Evolutionary conservation across 2,329 filamentous ascomycete genomes (phyloP).

Genomic region (Cytospora paraplurivora): DNA sequence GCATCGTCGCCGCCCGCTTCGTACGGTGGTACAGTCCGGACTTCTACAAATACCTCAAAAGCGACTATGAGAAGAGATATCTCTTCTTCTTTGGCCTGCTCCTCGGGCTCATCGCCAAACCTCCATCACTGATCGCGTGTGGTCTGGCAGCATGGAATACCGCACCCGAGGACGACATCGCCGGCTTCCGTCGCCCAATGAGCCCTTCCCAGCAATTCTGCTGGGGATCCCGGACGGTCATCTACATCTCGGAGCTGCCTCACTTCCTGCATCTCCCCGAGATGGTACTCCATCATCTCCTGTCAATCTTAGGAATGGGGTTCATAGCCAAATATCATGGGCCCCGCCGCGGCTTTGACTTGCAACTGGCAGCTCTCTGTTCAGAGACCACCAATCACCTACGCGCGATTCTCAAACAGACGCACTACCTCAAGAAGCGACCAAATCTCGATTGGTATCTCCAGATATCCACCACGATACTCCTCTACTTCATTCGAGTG

Average conservation of each 20-base stretch:
- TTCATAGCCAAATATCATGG: conserved; percentile 27
- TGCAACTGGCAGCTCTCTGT: conserved; percentile 30
- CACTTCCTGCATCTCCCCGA: conserved; percentile 30
- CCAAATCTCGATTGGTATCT: conserved; percentile 18
- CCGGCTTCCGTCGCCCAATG: conserved; percentile 29
- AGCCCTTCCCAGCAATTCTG: conserved; percentile 32
- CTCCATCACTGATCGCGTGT: conserved; percentile 28
- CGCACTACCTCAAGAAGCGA: conserved; percentile 18
- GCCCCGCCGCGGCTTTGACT: conserved; percentile 30
- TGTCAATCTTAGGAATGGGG: conserved; percentile 30
- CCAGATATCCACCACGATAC: conserved; percentile 13
- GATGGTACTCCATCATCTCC: conserved; percentile 32
- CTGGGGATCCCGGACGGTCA: conserved; percentile 32
- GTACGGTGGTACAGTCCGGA: conserved; percentile 25
- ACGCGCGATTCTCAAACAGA: conserved; percentile 27
- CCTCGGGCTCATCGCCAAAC: conserved; percentile 31
- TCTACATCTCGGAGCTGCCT: conserved; percentile 31
- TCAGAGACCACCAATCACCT: conserved; percentile 30
- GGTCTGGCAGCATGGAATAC: conserved; percentile 30
- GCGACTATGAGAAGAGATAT: conserved; percentile 27
- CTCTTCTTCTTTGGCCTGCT: conserved; percentile 30
- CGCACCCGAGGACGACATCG: conserved; percentile 31
- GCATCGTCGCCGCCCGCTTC: conserved; percentile 23
- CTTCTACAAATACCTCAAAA: conserved; percentile 28
- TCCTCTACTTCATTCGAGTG: conserved; percentile 15